These are phyloP conservation scores for Linum tenue DNA, from an alignment of 345 rosid genomes.

Conservation along the genomic window DNA sequence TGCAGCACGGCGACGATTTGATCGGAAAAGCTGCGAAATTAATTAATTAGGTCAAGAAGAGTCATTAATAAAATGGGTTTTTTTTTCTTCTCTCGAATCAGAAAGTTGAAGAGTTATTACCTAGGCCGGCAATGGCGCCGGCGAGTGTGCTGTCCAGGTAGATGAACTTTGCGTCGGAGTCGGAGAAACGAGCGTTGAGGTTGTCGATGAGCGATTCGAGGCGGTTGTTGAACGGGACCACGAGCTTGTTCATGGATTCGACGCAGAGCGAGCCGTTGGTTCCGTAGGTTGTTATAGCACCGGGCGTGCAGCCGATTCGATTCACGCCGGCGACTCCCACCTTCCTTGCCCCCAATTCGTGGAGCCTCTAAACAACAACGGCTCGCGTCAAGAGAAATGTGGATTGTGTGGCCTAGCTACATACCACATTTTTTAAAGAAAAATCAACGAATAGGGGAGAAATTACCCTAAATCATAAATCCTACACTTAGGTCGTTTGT, in stretches of 20 bases:
- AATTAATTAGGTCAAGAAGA: no score
- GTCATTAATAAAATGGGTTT: no score
- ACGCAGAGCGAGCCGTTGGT: conserved; percentile 8
- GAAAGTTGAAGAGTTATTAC: background rate
- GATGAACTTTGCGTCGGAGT: conserved; percentile 1
- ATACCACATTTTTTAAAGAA: no score
- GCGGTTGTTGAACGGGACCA: background rate
- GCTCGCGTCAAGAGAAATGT: background rate
- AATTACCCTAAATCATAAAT: no score
- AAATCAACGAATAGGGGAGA: no score
- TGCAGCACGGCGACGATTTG: background rate
- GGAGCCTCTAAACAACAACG: background rate
- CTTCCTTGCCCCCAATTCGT: conserved; percentile 14
- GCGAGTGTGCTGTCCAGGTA: background rate
- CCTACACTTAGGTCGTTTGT: no score
- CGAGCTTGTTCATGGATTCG: conserved; percentile 7
- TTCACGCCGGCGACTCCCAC: conserved; percentile 6
- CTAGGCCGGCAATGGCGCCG: background rate
- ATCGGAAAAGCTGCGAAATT: background rate
- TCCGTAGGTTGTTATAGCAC: background rate
- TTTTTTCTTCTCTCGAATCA: no score
- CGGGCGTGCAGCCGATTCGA: conserved; percentile 16
- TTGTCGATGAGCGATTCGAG: conserved; percentile 4
- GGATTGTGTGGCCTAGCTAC: background rate
- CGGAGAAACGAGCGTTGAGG: background rate